Conservation (phyloP, 768 basidiomycete genomes). For the Scleroderma citrinum region DNA sequence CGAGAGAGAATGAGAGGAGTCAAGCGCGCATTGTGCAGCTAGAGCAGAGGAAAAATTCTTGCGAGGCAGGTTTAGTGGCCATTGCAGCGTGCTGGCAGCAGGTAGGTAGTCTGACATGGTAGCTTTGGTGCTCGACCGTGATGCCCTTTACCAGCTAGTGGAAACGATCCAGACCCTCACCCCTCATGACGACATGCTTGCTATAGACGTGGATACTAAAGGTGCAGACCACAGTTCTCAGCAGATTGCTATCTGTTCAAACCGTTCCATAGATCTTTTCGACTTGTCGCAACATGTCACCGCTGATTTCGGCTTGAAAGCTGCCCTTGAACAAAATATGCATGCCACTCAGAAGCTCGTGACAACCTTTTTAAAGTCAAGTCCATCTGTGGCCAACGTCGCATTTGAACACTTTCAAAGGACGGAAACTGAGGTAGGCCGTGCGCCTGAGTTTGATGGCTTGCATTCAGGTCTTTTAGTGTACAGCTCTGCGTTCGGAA, state of each 20-base stretch:
- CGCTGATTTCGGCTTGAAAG: slow-evolving; percentile 25
- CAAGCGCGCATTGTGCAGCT: slow-evolving; percentile 56
- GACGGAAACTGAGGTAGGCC: slow-evolving; percentile 54
- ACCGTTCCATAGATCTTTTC: slow-evolving; percentile 20
- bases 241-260: not conserved
- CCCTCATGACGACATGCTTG: slow-evolving; percentile 43
- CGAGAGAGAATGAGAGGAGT: slow-evolving; percentile 65
- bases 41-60: slow-evolving; percentile 57
- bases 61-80: slow-evolving; percentile 65
- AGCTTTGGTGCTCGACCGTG: not conserved
- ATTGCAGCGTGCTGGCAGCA: slow-evolving; percentile 79
- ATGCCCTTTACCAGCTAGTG: slow-evolving; percentile 45
- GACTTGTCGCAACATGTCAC: slow-evolving; percentile 29
- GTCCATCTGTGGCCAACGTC: slow-evolving; percentile 29
- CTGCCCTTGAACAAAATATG: slow-evolving; percentile 49
- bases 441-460: not conserved
- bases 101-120: slow-evolving; percentile 35
- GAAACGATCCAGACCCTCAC: slow-evolving; percentile 60
- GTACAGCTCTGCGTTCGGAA: slow-evolving; percentile 52
- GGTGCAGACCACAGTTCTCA: slow-evolving; percentile 25
- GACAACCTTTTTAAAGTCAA: slow-evolving; percentile 43
- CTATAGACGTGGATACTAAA: slow-evolving; percentile 36
- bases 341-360: slow-evolving; percentile 56
- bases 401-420: slow-evolving; percentile 45
- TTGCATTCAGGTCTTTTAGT: slow-evolving; percentile 33